A percentile compares a stretch with the other conserved stretches of the same genome.
phyloP scores from a whole-genome alignment of 345 rosid genomes.

The Toxicodendron radicans region DNA sequence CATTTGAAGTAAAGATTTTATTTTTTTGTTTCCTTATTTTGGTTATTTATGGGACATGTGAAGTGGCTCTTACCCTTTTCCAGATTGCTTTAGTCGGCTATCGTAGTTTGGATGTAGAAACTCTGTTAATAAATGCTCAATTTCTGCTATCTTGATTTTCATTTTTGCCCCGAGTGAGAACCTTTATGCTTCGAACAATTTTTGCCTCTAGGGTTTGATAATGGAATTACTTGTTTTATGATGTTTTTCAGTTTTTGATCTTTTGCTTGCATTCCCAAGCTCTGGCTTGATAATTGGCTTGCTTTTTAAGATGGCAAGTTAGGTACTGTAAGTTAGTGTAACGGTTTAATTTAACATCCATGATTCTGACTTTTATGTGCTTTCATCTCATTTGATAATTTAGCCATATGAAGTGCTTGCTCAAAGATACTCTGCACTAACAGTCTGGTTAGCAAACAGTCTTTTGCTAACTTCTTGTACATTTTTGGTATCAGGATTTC shows the following conservation, averaged over 20 bases:
- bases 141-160: background rate
- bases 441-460: background rate
- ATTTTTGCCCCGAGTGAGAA: background rate
- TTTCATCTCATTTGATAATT: constrained; percentile 1
- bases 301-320: background rate
- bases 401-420: background rate
- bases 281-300: background rate
- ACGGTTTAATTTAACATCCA: background rate
- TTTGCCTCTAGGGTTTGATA: too few species aligned
- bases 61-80: background rate
- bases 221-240: background rate
- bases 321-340: background rate
- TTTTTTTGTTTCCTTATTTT: background rate
- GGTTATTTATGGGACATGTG: background rate
- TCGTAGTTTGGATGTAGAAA: background rate
- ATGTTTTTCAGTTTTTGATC: background rate
- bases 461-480: background rate
- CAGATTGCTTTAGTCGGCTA: background rate
- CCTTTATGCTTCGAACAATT: background rate
- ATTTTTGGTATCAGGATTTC: background rate
- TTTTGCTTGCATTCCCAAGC: background rate
- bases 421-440: background rate
- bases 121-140: background rate
- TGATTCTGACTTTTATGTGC: background rate
- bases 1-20: background rate